phyloP scores from a whole-genome alignment of 371 early-diverging fungal species.

The Caulochytrium protostelioides region DNA sequence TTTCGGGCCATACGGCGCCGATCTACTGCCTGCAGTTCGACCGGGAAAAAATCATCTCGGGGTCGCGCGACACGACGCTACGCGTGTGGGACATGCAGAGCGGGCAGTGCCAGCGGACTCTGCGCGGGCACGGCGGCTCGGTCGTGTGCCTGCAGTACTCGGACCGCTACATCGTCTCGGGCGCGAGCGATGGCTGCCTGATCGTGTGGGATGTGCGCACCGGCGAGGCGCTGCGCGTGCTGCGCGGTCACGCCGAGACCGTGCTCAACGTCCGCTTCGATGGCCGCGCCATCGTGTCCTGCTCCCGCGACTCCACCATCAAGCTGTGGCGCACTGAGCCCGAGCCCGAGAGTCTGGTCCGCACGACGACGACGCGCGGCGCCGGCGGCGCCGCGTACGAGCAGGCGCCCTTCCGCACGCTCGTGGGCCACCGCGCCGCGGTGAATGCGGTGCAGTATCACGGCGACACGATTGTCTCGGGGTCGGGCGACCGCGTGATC shows the following conservation, averaged over 20 bases:
- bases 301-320: conserved; percentile 1
- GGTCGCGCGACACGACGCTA: conserved; percentile 28
- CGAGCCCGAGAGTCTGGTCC: too few species aligned
- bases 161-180: conserved; percentile 51
- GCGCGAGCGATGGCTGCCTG: conserved; percentile 70
- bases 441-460: conserved; percentile 67
- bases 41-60: conserved; percentile 22
- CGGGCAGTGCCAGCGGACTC: conserved; percentile 38
- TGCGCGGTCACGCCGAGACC: conserved; percentile 49
- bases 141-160: conserved; percentile 73
- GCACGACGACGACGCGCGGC: too few species aligned
- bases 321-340: too few species aligned
- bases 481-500: conserved; percentile 42
- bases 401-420: conserved; percentile 32
- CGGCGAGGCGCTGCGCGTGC: conserved; percentile 10
- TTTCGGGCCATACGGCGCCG: conserved; percentile 27
- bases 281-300: conserved; percentile 14
- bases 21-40: conserved; percentile 32
- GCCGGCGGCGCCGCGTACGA: not conserved
- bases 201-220: conserved; percentile 59
- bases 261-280: conserved; percentile 62
- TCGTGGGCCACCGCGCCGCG: conserved; percentile 61
- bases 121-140: conserved; percentile 63
- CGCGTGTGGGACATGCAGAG: conserved; percentile 59
- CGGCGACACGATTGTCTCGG: conserved; percentile 30